Base-by-base conservation (phyloP, 2,329 filamentous ascomycete genomes). In the Hypoxylon sp. region DNA sequence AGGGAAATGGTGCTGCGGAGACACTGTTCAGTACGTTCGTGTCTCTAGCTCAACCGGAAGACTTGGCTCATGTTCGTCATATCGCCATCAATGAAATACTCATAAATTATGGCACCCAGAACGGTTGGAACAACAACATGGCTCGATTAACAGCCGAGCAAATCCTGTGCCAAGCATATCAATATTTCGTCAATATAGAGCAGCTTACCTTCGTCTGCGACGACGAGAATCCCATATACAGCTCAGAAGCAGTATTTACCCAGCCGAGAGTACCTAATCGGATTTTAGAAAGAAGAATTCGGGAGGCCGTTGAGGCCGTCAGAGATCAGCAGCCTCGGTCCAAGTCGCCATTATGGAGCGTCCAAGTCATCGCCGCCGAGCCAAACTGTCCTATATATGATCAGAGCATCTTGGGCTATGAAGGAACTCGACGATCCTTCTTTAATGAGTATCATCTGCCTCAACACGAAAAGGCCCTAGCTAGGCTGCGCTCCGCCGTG, bases 71-170 rank as follows among this genome's bases (percentile, higher is more conserved):
- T 10, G 79, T 86, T 17, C 78, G 78, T 34, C 79, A 80, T 10
- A 72, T 85, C 21, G 84, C 84, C 34, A 76, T 86, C 59, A 83
- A 80, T 71, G 83, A 84, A 65, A 76, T 77, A 2, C 74, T 86
- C 19, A 81, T 85, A 65, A 72, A 71, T 62, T 72, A 78, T 51
- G 19, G 11, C 19, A 28, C 14, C 34, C 13, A 17, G 34, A 2
- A 25, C 32, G 17, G 7, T 45, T 32, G 10, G 28, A 38, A 28
- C 36, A 50, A 32, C 9, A 30, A 36, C 6, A 25, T 45, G n/a
- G n/a, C 45, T 19, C 34, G 38, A 48, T 19, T 61, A 11, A 57
- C 43, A 13, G 34, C 36, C 11, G 46, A 57, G 43, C 28, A 53
- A 30, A 72, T 83, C 38, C 69, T 86, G 43, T 75, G 74, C 19